phyloP scores from a whole-genome alignment of 805 yeast genomes.

The Yamadazyma insecticola region DNA sequence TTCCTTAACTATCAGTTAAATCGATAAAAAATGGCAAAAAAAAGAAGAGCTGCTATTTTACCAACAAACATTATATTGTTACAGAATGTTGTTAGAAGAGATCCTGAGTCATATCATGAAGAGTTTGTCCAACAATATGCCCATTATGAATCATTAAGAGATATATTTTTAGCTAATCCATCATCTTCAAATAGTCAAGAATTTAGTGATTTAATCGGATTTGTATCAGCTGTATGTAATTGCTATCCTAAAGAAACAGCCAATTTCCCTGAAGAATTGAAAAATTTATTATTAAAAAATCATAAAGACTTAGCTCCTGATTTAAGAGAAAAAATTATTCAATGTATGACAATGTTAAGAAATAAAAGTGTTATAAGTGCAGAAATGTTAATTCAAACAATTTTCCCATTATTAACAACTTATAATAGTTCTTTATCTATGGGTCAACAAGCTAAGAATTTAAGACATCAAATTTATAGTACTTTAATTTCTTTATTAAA shows the following conservation, averaged over 20 bases:
- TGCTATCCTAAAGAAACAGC: slow-evolving; percentile 89
- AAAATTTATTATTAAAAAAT: slow-evolving; percentile 61
- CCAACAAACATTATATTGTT: slow-evolving; percentile 89
- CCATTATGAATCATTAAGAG: slow-evolving; percentile 88
- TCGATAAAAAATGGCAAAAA: slow-evolving; percentile 92
- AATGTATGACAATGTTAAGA: slow-evolving; percentile 82
- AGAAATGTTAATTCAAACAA: slow-evolving; percentile 75
- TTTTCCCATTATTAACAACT: slow-evolving; percentile 78
- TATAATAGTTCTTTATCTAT: slow-evolving; percentile 42
- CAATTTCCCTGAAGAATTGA: slow-evolving; percentile 77
- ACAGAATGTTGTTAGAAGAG: slow-evolving; percentile 90
- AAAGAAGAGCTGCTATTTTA: slow-evolving; percentile 86
- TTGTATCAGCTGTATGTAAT: slow-evolving; percentile 84
- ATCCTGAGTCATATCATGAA: slow-evolving; percentile 90
- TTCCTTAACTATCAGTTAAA: no score
- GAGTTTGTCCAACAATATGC: slow-evolving; percentile 90
- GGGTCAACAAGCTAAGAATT: slow-evolving; percentile 69
- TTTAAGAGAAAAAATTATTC: slow-evolving; percentile 86
- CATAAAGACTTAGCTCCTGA: slow-evolving; percentile 82
- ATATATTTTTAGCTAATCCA: slow-evolving; percentile 76
- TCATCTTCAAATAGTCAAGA: slow-evolving; percentile 49
- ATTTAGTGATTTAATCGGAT: slow-evolving; percentile 81
- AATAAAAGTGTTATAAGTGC: slow-evolving; percentile 78
- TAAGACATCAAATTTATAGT: slow-evolving; percentile 78
- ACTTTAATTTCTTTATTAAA: slow-evolving; percentile 76